Base-by-base conservation (phyloP, 768 basidiomycete genomes). In the Peribolospora kevripleyi region DNA sequence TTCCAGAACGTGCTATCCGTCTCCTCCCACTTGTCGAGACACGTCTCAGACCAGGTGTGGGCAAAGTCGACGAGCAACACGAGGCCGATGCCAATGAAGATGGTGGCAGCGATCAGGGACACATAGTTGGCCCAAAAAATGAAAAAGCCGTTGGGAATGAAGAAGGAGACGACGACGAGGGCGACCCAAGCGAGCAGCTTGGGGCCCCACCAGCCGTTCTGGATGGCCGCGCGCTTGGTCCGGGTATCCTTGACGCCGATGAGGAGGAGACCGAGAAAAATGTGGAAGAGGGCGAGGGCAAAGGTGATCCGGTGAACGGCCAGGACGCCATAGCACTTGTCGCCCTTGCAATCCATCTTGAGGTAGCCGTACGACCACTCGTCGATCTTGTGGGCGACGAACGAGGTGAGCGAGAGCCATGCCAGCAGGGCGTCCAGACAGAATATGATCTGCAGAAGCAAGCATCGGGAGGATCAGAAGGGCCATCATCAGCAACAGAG, bases 201-300 rank as follows among this genome's bases (percentile, higher is more conserved):
- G 3, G 88, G 91, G 36, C 93, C 93, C 93, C 93, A 98, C 88
- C 88, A 98, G 39, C 91, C 93, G 68, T 98, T 98, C 72, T 98
- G 93, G 55, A 98, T 78, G 13, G 87, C 82, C 1, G 91, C 85
- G 7, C 93, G 78, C 68, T 87, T 93, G 60, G 88, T 81, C 55
- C 79, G 77, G 6, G 93, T 97, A 63, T 90, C 82, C 62, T 77
- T 75, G 4, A 98, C 81, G 36, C 87, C 87, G 55, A 93, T 74
- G 45, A 98, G 76, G 40, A 79, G 72, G 0, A 79, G 64, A 55
- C 84, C 79, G 51, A 97, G 71, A 49, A 95, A 71, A 54, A 80
- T 70, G 66, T 98, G 91, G 68, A 95, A 82, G 36, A 97, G 70
- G 6, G 82, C 74, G 8, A 98, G 73, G 1, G 91, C 90, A 63